These are phyloP conservation scores for Terfezia boudieri DNA, from an alignment of 495 filamentous ascomycete species.

Conservation along the genomic window DNA sequence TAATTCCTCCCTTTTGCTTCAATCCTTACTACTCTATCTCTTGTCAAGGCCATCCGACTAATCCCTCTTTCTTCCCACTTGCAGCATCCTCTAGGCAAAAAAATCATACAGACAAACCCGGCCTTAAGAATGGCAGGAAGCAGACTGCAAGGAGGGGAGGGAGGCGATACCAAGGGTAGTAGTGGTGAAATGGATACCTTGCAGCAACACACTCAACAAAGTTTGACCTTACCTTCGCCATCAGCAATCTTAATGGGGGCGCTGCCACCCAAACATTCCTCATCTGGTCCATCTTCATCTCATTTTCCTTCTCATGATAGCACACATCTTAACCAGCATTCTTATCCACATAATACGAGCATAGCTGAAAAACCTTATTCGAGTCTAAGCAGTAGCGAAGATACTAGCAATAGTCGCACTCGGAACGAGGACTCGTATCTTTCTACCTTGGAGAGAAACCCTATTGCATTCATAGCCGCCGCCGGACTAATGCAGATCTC, in stretches of 20 bases:
- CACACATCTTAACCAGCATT: constrained; percentile 4
- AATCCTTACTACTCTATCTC: background rate
- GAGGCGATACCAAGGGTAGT: background rate
- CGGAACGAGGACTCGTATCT: background rate
- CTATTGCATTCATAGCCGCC: constrained; percentile 9
- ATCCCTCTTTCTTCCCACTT: background rate
- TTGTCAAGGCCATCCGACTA: background rate
- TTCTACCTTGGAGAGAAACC: constrained; percentile 6
- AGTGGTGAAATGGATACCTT: background rate
- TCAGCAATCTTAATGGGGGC: constrained; percentile 13
- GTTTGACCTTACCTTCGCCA: constrained; percentile 6
- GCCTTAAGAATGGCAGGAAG: background rate
- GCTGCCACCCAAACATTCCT: constrained; percentile 2
- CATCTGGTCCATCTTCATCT: background rate
- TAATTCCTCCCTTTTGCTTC: background rate
- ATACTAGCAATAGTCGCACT: too few species aligned
- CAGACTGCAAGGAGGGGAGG: background rate
- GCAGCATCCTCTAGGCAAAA: background rate
- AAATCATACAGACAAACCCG: background rate
- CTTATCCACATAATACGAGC: constrained; percentile 2
- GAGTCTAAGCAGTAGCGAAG: background rate
- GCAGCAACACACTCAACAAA: background rate
- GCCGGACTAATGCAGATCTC: constrained; percentile 5
- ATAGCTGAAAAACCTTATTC: background rate
- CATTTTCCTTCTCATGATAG: background rate